Base-by-base conservation (phyloP, 2,329 filamentous ascomycete genomes). In the Tolypocladium endophyticum region DNA sequence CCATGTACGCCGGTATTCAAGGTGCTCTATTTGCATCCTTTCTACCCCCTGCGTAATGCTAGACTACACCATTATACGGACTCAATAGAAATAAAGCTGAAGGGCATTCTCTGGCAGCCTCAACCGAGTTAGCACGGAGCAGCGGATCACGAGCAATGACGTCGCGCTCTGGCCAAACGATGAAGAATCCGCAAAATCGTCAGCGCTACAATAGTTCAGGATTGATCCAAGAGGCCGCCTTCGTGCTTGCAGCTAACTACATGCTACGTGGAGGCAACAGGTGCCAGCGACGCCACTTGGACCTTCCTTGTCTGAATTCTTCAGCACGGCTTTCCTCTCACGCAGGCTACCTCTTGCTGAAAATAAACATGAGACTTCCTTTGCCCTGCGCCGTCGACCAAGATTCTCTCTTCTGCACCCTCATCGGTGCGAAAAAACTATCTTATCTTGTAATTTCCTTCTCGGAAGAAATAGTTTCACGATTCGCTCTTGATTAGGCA, bases 11-110 rank as follows among this genome's bases (percentile, higher is more conserved):
- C 3, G 72, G 89, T 39, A 82, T 97, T 52, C 94, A 99, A 71
- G 91, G 83, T 0, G 87, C 84, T 9, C 76, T 99, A 50, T 99
- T 91, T 77, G 87, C 92, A 4, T 92, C 86, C 4, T 99, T 99
- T 71, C 79, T 99, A 56, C 94, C 94, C 6, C 94, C 94, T 50
- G 94, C 94, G 28, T 96, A 65, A 58, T 3, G 41, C n/a, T 54
- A 30, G 57, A 30, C 50, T 41, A n/a, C 14, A 45, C 11, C 23
- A n/a, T 36, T 36, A 16, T 38, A 30, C n/a, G n/a, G 18, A 3
- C 18, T 2, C 6, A n/a, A 33, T 35, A 50, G 45, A 52, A 2
- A 52, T 7, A 33, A 4, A n/a, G 8, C 28, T 33, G 6, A 18
- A 20, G 11, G 28, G 16, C 25, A n/a, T 16, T 20, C 25, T 3